Conservation (phyloP, 2,329 filamentous ascomycete genomes). For the Beauveria caledonica region DNA sequence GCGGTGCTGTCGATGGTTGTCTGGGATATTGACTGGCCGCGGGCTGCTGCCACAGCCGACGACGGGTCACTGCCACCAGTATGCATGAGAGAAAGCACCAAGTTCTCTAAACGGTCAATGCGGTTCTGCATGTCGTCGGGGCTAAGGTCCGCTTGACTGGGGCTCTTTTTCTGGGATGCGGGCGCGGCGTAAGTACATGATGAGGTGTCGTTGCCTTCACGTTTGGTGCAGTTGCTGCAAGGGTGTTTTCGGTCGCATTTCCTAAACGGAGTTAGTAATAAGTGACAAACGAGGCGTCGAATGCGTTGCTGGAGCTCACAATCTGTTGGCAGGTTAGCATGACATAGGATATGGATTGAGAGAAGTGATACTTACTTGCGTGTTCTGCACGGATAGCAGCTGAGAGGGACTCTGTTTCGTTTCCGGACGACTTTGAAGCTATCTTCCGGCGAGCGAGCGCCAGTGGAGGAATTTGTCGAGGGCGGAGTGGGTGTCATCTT, state of each 20-base stretch:
- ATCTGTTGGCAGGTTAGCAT: constrained; percentile 26
- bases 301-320: constrained; percentile 19
- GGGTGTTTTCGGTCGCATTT: constrained; percentile 91
- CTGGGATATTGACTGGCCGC: constrained; percentile 27
- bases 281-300: background rate
- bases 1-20: constrained; percentile 35
- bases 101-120: constrained; percentile 86
- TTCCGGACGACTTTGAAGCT: constrained; percentile 85
- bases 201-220: constrained; percentile 70
- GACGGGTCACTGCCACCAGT: constrained; percentile 54
- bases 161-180: constrained; percentile 62
- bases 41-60: constrained; percentile 26
- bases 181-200: constrained; percentile 81
- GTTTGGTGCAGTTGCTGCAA: constrained; percentile 91
- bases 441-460: constrained; percentile 71
- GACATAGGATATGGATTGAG: background rate
- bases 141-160: constrained; percentile 49
- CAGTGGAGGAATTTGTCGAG: constrained; percentile 69
- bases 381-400: constrained; percentile 83
- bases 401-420: constrained; percentile 84
- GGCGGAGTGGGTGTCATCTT: constrained; percentile 68
- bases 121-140: constrained; percentile 98
- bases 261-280: constrained; percentile 37
- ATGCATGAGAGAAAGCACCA: constrained; percentile 91
- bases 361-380: constrained; percentile 59